Conservation (phyloP, 2,329 filamentous ascomycete species). For the Hypoxylon sp. region DNA sequence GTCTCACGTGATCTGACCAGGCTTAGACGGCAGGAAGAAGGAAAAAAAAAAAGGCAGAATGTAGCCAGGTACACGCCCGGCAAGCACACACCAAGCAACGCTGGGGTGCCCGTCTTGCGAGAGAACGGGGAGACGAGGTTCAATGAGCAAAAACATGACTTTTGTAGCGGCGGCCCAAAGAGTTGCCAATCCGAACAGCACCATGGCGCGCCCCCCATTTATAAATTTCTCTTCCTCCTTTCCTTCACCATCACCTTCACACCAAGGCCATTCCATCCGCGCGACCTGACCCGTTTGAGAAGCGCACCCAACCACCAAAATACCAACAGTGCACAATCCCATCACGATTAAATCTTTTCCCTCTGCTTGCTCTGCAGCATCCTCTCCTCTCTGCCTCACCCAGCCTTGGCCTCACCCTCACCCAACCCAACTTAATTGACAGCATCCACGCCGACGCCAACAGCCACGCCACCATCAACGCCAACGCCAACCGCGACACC, state of each 20-base stretch:
- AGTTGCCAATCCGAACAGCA: neutral
- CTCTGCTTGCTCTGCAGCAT: conserved; percentile 15
- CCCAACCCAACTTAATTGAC: neutral
- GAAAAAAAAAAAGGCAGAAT: no score
- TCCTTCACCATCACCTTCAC: neutral
- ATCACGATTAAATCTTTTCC: conserved; percentile 26
- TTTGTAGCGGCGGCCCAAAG: neutral
- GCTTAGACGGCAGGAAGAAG: neutral
- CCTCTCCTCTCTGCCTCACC: conserved; percentile 9
- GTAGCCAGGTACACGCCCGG: neutral
- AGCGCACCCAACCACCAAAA: conserved; percentile 21
- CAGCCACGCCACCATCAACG: no score
- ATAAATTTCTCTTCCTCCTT: neutral
- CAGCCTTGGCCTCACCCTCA: conserved; percentile 12
- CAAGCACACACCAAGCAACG: neutral
- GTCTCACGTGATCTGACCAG: neutral
- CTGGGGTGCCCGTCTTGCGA: neutral
- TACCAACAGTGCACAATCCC: conserved; percentile 36
- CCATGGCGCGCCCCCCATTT: neutral
- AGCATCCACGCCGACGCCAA: neutral
- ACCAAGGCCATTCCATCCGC: conserved; percentile 32
- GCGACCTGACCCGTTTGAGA: conserved; percentile 37
- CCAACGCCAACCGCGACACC: conserved; percentile 2
- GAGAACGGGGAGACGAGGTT: neutral
- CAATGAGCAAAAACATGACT: neutral